Conservation (phyloP, 352 stramenopile genomes). For the Phytophthora chlamydospora region DNA sequence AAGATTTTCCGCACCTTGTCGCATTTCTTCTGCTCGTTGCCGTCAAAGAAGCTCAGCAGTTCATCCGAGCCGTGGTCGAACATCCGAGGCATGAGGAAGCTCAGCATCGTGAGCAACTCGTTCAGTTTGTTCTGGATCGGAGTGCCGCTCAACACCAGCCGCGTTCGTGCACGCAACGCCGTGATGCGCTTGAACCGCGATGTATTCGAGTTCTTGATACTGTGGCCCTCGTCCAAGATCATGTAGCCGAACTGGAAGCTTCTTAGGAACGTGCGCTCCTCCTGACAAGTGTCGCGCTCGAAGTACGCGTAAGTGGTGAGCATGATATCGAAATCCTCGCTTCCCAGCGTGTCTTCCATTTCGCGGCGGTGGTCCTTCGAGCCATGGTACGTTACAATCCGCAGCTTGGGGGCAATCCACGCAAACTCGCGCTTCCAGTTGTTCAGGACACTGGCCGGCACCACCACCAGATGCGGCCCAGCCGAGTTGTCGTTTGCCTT, state of each 20-base stretch:
- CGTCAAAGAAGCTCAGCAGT: slow-evolving; percentile 83
- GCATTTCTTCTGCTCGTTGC: slow-evolving; percentile 79
- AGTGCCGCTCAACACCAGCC: slow-evolving; percentile 86
- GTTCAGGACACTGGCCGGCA: slow-evolving; percentile 91
- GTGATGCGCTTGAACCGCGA: slow-evolving; percentile 91
- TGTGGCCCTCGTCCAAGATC: slow-evolving; percentile 94
- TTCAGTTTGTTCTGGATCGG: slow-evolving; percentile 92
- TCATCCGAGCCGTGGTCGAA: slow-evolving; percentile 87
- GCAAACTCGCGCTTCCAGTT: slow-evolving; percentile 94
- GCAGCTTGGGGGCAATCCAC: slow-evolving; percentile 93
- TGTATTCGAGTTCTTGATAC: slow-evolving; percentile 92
- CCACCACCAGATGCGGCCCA: slow-evolving; percentile 92
- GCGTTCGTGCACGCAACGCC: slow-evolving; percentile 71
- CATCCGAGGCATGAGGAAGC: slow-evolving; percentile 93
- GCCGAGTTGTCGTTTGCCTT: slow-evolving; percentile 25
- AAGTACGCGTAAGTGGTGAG: slow-evolving; percentile 94
- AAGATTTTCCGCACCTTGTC: slow-evolving; percentile 93
- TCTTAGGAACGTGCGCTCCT: slow-evolving; percentile 83
- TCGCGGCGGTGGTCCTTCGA: slow-evolving; percentile 63
- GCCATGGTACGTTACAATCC: slow-evolving; percentile 87
- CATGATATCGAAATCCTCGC: slow-evolving; percentile 80
- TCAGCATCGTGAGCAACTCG: slow-evolving; percentile 89
- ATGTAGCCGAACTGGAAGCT: slow-evolving; percentile 91
- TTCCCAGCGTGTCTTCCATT: slow-evolving; percentile 58
- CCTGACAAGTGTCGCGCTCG: slow-evolving; percentile 84